Base-by-base conservation (phyloP, 2,329 filamentous ascomycete genomes). In the Sporothrix pallida region DNA sequence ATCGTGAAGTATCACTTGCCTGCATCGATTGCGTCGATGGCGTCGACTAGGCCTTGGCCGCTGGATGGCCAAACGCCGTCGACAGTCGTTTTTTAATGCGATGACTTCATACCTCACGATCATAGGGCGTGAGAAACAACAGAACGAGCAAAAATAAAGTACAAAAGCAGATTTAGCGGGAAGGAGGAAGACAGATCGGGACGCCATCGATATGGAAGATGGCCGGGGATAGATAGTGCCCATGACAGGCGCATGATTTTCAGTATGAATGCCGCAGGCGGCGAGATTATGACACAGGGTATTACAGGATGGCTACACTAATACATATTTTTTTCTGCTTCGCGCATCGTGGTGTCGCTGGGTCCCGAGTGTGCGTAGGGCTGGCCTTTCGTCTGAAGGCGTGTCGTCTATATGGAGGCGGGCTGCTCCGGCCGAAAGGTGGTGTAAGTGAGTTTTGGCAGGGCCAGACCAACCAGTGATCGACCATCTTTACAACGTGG, bases 381-480 rank as follows among this genome's bases (percentile, higher is more conserved):
- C 65, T 62, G 56, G 46, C 17, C 58, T 15, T 13, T 44, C 54
- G 4, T 23, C 26, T 20, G 42, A 37, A 42, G 48, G 48, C 23
- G 46, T 31, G 52, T 65, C 56, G 62, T 62, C 44, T 70, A 44
- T 65, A 54, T 48, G 26, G 48, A 48, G 68, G 60, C 74, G 74
- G 74, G 67, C 73, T 74, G 71, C 74, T 75, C 74, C 74, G 74
- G 74, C 74, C 74, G 74, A 73, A 23, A 31, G 44, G n/a, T 12
- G n/a, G 20, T 50, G 63, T 52, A n/a, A 31, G 63, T 37, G 46
- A 52, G n/a, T 44, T 46, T 31, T 20, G 42, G 37, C 37, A 44
- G 37, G 60, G 15, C 37, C 37, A 52, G 63, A 12, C 44, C 44
- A 31, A 23, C 46, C 46, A 52, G 46, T 52, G 23, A 52, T 37